Conservation (phyloP, 192 early-diverging fungal genomes). For the Mortierella hygrophila region DNA sequence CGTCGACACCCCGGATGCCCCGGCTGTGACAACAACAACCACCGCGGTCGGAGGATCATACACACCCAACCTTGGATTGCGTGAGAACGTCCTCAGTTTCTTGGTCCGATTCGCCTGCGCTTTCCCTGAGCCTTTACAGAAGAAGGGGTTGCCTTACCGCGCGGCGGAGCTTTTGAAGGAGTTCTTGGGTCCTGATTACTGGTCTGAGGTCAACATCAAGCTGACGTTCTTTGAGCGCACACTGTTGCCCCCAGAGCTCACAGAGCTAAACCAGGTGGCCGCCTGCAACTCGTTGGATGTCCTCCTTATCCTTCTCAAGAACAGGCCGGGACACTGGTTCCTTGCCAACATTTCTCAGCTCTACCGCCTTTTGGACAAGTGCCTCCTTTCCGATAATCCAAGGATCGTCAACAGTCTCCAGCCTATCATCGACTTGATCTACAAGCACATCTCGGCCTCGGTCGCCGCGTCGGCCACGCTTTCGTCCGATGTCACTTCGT, state of each 20-base stretch:
- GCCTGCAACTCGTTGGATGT: constrained; percentile 80
- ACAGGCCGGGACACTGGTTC: constrained; percentile 75
- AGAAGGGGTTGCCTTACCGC: constrained; percentile 66
- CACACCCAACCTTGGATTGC: constrained; percentile 60
- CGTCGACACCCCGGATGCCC: constrained; percentile 45
- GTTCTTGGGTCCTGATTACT: constrained; percentile 71
- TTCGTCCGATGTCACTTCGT: constrained; percentile 52
- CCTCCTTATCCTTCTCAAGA: constrained; percentile 70
- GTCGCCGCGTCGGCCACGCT: constrained; percentile 54
- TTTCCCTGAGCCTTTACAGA: constrained; percentile 63
- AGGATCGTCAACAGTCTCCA: constrained; percentile 78
- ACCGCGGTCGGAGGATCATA: constrained; percentile 57
- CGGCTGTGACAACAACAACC: constrained; percentile 22
- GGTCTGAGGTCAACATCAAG: constrained; percentile 80
- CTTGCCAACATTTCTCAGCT: constrained; percentile 71
- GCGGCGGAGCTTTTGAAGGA: constrained; percentile 74
- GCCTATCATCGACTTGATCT: constrained; percentile 80
- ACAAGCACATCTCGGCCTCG: constrained; percentile 66
- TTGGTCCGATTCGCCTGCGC: constrained; percentile 75
- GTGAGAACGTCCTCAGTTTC: constrained; percentile 72
- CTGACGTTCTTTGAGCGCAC: constrained; percentile 77
- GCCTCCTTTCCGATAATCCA: constrained; percentile 81
- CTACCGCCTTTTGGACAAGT: constrained; percentile 74
- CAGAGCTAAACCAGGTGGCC: constrained; percentile 63
- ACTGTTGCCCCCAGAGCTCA: constrained; percentile 67